These are phyloP conservation scores for Smallanthus sonchifolius DNA, from an alignment of 129 eudicot species.

Conservation along the genomic window DNA sequence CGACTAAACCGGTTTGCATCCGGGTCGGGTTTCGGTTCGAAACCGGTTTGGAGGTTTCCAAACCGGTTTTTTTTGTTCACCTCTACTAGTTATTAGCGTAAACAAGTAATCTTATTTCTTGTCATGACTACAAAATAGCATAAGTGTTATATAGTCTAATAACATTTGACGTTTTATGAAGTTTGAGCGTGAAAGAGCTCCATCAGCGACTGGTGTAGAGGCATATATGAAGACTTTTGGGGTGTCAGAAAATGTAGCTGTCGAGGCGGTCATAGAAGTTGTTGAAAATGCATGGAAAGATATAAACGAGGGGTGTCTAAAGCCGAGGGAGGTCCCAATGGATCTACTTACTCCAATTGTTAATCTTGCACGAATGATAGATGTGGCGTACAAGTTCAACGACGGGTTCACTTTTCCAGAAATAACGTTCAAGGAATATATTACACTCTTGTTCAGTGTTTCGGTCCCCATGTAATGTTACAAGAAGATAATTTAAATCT, in stretches of 20 bases:
- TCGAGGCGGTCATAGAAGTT: not conserved
- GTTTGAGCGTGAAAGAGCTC: not conserved
- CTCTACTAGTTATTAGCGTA: not conserved
- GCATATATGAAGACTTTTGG: not conserved
- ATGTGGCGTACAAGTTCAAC: not conserved
- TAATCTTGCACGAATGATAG: not conserved
- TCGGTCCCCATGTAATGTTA: not conserved
- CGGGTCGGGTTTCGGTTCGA: no score
- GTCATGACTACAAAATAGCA: no score
- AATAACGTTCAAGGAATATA: not conserved
- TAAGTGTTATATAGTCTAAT: no score
- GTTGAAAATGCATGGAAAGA: conserved; percentile 1
- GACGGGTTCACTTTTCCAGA: not conserved
- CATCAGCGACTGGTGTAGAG: not conserved
- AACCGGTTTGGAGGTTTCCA: no score
- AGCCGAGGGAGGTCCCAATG: not conserved
- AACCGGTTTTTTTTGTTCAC: no score
- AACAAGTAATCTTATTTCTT: no score
- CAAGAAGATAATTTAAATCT: no score
- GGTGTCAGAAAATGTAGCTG: not conserved
- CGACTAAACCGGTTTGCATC: no score
- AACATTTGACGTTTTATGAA: not conserved
- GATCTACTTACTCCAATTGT: not conserved
- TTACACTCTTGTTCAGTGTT: not conserved
- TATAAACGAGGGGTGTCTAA: not conserved